Evolutionary conservation across 2,329 filamentous ascomycete species (phyloP), one percentile per base, ranked within the genome.

Genomic region (Zymoseptoria tritici): DNA sequence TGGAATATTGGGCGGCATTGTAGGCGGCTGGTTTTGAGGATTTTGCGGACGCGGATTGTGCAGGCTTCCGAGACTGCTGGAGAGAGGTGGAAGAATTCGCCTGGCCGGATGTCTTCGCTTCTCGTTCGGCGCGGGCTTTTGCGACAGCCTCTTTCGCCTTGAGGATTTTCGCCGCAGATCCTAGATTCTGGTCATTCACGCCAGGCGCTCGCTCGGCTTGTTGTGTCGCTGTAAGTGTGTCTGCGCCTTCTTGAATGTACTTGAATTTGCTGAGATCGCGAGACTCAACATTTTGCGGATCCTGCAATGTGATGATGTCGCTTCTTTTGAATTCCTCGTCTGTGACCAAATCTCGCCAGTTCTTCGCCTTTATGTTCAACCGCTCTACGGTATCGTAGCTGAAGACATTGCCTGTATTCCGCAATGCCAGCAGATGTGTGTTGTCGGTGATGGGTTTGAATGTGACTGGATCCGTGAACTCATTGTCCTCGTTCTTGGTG

Each of bases 391-490:
- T 99, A 70, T 99, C 95, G 84, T 88, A 97, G 1, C 92, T 87
- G 73, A 97, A 99, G 4, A 96, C 94, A 75, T 99, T 99, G 55
- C 93, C 93, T 60, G 92, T 93, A 58, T 81, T 88, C 59, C 85
- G 83, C 64, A 99, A 81, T 16, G 92, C 93, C 52, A 97, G 90
- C 60, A 99, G 90, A 75, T 97, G 94, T 3, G 94, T 97, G 75
- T 97, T 97, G 74, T 99, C 91, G 53, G 94, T 99, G 70, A 99
- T 91, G 50, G 96, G 89, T 75, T 99, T 99, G 81, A 90, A 97
- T 0, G 92, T 97, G 53, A 99, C 93, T 0, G 94, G 95, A 70
- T 99, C 94, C 64, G 97, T 90, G 70, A 94, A 89, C 68, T 97
- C 94, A 57, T 85, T 89, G 62, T 92, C 88, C 57, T 92, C 89